A percentile compares a stretch with the other conserved stretches of the same genome.
Evolutionary conservation across 1,139 yeast genomes (phyloP).

Genomic region (Saccharomyces hybrid): DNA sequence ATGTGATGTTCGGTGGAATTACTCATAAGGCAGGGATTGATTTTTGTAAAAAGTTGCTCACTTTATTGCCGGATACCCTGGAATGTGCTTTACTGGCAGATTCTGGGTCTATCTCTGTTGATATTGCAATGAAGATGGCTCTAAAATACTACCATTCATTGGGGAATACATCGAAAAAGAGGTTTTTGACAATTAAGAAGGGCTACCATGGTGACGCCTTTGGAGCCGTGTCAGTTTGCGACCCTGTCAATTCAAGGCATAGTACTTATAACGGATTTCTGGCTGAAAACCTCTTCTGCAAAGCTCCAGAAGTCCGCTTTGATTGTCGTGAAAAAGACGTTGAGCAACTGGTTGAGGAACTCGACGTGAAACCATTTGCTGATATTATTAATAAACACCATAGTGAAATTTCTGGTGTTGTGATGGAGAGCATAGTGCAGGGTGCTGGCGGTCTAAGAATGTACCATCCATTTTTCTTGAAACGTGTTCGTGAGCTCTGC

Average conservation of each 20-base stretch:
- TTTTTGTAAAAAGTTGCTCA: slow-evolving; percentile 20
- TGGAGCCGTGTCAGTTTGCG: slow-evolving; percentile 31
- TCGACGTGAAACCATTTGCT: slow-evolving; percentile 10
- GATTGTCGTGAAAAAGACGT: slow-evolving; percentile 9
- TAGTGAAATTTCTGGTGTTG: slow-evolving; percentile 31
- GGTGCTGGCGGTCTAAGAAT: slow-evolving; percentile 36
- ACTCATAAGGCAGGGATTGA: slow-evolving; percentile 31
- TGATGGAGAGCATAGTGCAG: slow-evolving; percentile 34
- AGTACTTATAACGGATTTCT: slow-evolving; percentile 27
- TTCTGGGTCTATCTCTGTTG: slow-evolving; percentile 51
- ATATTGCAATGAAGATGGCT: slow-evolving; percentile 45
- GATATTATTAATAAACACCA: slow-evolving; percentile 12
- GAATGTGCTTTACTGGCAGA: slow-evolving; percentile 30
- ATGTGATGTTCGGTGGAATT: slow-evolving; percentile 34
- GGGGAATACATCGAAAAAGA: slow-evolving; percentile 8
- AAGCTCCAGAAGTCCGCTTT: slow-evolving; percentile 21
- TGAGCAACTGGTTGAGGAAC: slow-evolving; percentile 21
- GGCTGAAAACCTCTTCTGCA: slow-evolving; percentile 28
- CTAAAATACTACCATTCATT: slow-evolving; percentile 31
- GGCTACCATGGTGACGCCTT: slow-evolving; percentile 32
- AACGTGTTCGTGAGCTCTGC: slow-evolving; percentile 30
- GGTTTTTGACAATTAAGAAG: slow-evolving; percentile 22
- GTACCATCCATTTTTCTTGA: slow-evolving; percentile 31
- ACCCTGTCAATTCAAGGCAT: slow-evolving; percentile 32
- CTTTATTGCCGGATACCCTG: slow-evolving; percentile 20